Evolutionary conservation across 495 filamentous ascomycete species (phyloP).

Genomic region (Lophiotrema nucula): DNA sequence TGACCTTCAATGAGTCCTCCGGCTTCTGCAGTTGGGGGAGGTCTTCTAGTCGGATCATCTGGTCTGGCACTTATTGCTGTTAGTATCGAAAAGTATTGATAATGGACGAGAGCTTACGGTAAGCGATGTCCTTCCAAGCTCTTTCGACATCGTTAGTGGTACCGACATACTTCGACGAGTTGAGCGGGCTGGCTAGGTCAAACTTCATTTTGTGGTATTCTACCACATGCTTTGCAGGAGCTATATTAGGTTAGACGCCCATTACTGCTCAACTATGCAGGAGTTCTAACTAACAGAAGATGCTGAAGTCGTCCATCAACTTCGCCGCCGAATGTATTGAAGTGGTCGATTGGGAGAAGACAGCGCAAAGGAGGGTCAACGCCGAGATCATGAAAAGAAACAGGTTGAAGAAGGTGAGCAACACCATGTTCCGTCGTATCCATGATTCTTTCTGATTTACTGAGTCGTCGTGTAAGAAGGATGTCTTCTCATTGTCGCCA

Average conservation of each 20-base stretch:
- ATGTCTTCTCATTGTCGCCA: slow-evolving; percentile 11
- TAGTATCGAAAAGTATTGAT: not conserved
- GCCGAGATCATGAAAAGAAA: slow-evolving; percentile 16
- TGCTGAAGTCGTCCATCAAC: slow-evolving; percentile 22
- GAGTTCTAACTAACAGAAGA: slow-evolving; percentile 7
- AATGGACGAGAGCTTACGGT: slow-evolving; percentile 7
- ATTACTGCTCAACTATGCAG: not conserved
- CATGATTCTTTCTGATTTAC: not conserved
- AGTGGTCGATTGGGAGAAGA: slow-evolving; percentile 15
- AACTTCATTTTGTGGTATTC: slow-evolving; percentile 19
- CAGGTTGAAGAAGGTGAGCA: slow-evolving; percentile 13
- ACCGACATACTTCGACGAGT: slow-evolving; percentile 23
- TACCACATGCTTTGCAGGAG: slow-evolving; percentile 23
- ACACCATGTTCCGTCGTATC: slow-evolving; percentile 7
- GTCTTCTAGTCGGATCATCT: slow-evolving; percentile 52
- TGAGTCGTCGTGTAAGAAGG: slow-evolving; percentile 14
- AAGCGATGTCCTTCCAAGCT: slow-evolving; percentile 26
- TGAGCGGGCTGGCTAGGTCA: slow-evolving; percentile 15
- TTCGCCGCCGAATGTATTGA: slow-evolving; percentile 15
- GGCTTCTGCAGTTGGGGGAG: slow-evolving; percentile 49
- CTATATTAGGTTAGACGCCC: slow-evolving; percentile 4
- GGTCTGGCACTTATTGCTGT: slow-evolving; percentile 38
- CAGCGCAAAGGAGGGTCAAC: slow-evolving; percentile 9
- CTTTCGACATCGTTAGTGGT: slow-evolving; percentile 18
- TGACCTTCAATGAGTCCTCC: slow-evolving; percentile 47